A percentile compares a stretch with the other conserved stretches of the same genome.
Conservation (phyloP, 1,284 basidiomycete species). For the Apiotrichum laibachii region DNA sequence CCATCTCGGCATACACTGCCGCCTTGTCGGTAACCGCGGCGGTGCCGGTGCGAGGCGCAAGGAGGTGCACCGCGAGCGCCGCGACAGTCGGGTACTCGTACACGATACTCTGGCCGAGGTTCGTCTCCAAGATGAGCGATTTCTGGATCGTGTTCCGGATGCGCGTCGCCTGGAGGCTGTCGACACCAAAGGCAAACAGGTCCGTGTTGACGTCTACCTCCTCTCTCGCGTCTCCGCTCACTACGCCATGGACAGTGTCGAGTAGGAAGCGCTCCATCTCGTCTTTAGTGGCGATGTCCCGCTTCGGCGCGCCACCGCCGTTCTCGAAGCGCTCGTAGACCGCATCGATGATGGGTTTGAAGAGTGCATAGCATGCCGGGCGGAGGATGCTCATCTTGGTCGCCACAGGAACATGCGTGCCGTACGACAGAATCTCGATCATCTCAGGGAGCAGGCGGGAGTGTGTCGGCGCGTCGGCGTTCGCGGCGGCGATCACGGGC, state of each 20-base stretch:
- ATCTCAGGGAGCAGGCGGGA: slow-evolving; percentile 58
- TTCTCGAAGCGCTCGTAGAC: slow-evolving; percentile 57
- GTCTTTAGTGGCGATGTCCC: slow-evolving; percentile 26
- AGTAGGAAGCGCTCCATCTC: slow-evolving; percentile 53
- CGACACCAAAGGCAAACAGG: slow-evolving; percentile 55
- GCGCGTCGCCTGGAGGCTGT: slow-evolving; percentile 60
- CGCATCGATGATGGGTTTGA: slow-evolving; percentile 55
- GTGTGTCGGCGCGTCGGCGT: slow-evolving; percentile 58
- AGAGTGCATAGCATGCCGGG: slow-evolving; percentile 55
- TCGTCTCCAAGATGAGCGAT: slow-evolving; percentile 51
- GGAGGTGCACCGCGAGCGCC: slow-evolving; percentile 33
- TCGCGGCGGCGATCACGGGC: slow-evolving; percentile 58
- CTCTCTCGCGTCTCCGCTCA: too few relatives aligned
- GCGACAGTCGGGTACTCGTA: slow-evolving; percentile 48
- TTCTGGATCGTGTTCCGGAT: slow-evolving; percentile 58
- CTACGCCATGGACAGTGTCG: too few relatives aligned
- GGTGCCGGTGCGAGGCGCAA: slow-evolving; percentile 39
- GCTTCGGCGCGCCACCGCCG: slow-evolving; percentile 49
- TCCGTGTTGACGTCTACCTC: slow-evolving; percentile 24
- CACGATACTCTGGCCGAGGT: slow-evolving; percentile 53
- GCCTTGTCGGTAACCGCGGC: neutral
- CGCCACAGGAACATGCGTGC: slow-evolving; percentile 45
- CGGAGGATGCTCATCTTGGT: slow-evolving; percentile 50
- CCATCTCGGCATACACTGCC: slow-evolving; percentile 38
- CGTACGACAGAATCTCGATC: slow-evolving; percentile 55